Evolutionary conservation across 1,139 yeast genomes (phyloP).

Genomic region (Nakaseomyces kungkrabaensis): DNA sequence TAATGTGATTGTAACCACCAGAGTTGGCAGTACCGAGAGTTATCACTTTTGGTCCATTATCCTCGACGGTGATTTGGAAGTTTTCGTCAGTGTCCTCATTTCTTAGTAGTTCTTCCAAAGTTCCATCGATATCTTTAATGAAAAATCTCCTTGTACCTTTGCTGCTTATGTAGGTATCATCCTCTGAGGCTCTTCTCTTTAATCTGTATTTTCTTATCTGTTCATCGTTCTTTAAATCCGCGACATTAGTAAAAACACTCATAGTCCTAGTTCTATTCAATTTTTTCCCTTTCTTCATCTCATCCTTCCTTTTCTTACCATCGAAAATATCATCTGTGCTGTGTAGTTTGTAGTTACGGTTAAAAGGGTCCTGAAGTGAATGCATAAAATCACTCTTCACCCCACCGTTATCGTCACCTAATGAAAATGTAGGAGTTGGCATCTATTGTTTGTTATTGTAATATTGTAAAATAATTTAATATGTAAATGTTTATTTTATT

Average conservation of each 20-base stretch:
- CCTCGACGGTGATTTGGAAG: slow-evolving; percentile 85
- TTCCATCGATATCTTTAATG: slow-evolving; percentile 64
- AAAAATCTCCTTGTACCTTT: slow-evolving; percentile 46
- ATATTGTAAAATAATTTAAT: not conserved
- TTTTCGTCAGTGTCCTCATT: slow-evolving; percentile 84
- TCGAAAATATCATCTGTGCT: slow-evolving; percentile 41
- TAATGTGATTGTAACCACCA: slow-evolving; percentile 62
- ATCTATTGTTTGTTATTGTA: not conserved
- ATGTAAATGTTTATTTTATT: not conserved
- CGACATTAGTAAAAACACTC: slow-evolving; percentile 30
- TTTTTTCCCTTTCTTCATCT: slow-evolving; percentile 10
- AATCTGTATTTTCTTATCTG: slow-evolving; percentile 17
- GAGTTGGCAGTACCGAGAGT: slow-evolving; percentile 79
- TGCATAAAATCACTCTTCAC: not conserved
- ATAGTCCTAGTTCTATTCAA: slow-evolving; percentile 30
- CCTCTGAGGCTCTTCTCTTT: slow-evolving; percentile 58
- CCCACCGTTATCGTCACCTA: not conserved
- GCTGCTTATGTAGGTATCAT: slow-evolving; percentile 36
- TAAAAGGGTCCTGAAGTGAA: slow-evolving; percentile 42
- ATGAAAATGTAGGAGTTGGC: not conserved
- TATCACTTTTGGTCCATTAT: slow-evolving; percentile 83
- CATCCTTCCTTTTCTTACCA: slow-evolving; percentile 30
- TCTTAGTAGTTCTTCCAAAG: slow-evolving; percentile 57
- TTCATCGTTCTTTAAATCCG: slow-evolving; percentile 17
- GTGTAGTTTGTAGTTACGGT: slow-evolving; percentile 35